Evolutionary conservation across 2,329 filamentous ascomycete genomes (phyloP).

Genomic region (Pseudopithomyces chartarum): DNA sequence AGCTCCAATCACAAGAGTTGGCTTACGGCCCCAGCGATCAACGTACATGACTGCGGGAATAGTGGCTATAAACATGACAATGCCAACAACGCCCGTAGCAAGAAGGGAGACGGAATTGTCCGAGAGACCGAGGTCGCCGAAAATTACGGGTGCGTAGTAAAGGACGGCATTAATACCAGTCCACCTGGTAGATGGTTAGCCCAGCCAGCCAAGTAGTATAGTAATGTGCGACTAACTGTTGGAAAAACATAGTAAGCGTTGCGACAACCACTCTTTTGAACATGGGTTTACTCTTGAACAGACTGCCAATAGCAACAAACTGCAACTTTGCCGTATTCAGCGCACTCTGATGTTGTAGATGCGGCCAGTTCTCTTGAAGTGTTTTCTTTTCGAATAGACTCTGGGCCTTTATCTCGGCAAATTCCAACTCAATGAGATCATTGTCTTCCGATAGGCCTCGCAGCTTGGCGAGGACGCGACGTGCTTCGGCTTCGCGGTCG

Average conservation of each 20-base stretch:
- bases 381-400: conserved; percentile 77
- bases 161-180: conserved; percentile 54
- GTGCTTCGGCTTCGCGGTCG: conserved; percentile 70
- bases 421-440: conserved; percentile 74
- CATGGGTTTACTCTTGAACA: conserved; percentile 70
- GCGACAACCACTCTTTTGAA: conserved; percentile 69
- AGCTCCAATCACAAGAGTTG: conserved; percentile 66
- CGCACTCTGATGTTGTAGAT: conserved; percentile 63
- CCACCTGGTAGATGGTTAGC: conserved; percentile 23
- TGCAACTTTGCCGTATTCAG: conserved; percentile 63
- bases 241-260: conserved; percentile 55
- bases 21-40: conserved; percentile 67
- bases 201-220: neutral
- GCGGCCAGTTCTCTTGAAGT: conserved; percentile 69
- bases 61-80: conserved; percentile 70
- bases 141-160: conserved; percentile 58
- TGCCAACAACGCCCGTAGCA: conserved; percentile 72
- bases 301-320: conserved; percentile 67
- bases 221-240: conserved; percentile 45
- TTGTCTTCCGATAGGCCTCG: conserved; percentile 66
- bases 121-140: conserved; percentile 51
- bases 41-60: conserved; percentile 70
- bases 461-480: conserved; percentile 65
- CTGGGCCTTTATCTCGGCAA: conserved; percentile 82
- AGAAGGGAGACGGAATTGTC: conserved; percentile 59